phyloP scores from a whole-genome alignment of 352 stramenopile species.

The Phytophthora foliorum region DNA sequence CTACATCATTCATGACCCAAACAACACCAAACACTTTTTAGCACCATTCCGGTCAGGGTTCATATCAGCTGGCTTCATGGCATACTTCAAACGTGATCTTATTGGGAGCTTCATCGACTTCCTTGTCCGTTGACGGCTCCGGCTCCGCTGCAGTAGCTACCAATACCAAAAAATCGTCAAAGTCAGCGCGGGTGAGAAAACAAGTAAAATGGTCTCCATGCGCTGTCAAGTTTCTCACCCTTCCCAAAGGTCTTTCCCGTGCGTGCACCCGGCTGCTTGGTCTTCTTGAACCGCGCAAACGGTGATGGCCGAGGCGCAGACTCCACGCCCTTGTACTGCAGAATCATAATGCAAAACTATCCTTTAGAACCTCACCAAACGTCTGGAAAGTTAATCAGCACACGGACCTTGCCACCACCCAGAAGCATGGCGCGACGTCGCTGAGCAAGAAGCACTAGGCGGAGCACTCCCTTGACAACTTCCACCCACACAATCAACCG shows the following conservation, averaged over 20 bases:
- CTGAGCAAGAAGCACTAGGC: slow-evolving; percentile 72
- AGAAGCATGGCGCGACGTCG: slow-evolving; percentile 67
- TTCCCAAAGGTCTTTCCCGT: slow-evolving; percentile 80
- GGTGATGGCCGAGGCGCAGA: slow-evolving; percentile 53
- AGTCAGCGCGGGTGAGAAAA: slow-evolving; percentile 1
- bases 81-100: slow-evolving; percentile 69
- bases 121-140: slow-evolving; percentile 33
- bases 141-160: slow-evolving; percentile 38
- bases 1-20: slow-evolving; percentile 39
- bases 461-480: slow-evolving; percentile 75
- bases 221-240: slow-evolving; percentile 28
- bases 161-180: neutral
- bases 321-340: slow-evolving; percentile 69
- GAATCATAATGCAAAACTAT: neutral
- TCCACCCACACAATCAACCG: slow-evolving; percentile 85
- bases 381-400: neutral
- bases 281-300: slow-evolving; percentile 72
- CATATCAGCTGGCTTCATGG: neutral
- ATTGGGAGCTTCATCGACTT: slow-evolving; percentile 36
- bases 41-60: neutral
- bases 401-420: slow-evolving; percentile 62
- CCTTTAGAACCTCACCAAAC: neutral
- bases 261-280: slow-evolving; percentile 66
- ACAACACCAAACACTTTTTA: slow-evolving; percentile 1
- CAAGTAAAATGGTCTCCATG: neutral